Percentiles rank a stretch among this genome's conserved stretches.
phyloP scores from a whole-genome alignment of 1,284 basidiomycete genomes.

The Trametes versicolor region DNA sequence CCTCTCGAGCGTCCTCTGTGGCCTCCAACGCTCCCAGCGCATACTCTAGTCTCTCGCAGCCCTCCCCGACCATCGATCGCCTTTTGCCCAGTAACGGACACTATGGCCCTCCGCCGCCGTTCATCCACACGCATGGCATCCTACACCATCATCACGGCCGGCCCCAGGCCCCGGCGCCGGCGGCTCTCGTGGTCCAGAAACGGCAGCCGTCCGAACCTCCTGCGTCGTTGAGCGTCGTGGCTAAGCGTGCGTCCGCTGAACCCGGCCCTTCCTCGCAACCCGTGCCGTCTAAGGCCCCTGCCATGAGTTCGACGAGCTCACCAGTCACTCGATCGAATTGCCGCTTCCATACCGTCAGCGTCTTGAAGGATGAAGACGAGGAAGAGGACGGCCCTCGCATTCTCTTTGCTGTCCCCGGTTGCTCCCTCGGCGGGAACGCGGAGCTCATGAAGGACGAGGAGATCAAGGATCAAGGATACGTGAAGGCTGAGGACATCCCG shows the following conservation, averaged over 20 bases:
- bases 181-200: constrained; percentile 3
- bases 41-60: constrained; percentile 24
- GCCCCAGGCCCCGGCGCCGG: constrained; percentile 33
- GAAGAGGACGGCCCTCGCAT: constrained; percentile 52
- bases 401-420: constrained; percentile 72
- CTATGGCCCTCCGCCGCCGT: constrained; percentile 37
- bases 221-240: constrained; percentile 2
- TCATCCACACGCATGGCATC: constrained; percentile 43
- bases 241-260: constrained; percentile 18
- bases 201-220: constrained; percentile 27
- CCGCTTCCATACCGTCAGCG: constrained; percentile 70
- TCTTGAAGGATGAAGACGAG: constrained; percentile 57
- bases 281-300: not conserved
- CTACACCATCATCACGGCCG: constrained; percentile 47
- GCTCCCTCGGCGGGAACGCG: constrained; percentile 62
- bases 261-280: constrained; percentile 18
- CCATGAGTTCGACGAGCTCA: constrained; percentile 22
- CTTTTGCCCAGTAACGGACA: constrained; percentile 39
- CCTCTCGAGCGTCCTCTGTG: constrained; percentile 60
- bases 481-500: constrained; percentile 57
- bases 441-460: constrained; percentile 67
- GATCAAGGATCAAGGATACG: constrained; percentile 66
- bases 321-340: constrained; percentile 65
- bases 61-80: constrained; percentile 39
- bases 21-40: constrained; percentile 46